phyloP scores from a whole-genome alignment of 2,329 filamentous ascomycete species.

The Mariannaea sp. region DNA sequence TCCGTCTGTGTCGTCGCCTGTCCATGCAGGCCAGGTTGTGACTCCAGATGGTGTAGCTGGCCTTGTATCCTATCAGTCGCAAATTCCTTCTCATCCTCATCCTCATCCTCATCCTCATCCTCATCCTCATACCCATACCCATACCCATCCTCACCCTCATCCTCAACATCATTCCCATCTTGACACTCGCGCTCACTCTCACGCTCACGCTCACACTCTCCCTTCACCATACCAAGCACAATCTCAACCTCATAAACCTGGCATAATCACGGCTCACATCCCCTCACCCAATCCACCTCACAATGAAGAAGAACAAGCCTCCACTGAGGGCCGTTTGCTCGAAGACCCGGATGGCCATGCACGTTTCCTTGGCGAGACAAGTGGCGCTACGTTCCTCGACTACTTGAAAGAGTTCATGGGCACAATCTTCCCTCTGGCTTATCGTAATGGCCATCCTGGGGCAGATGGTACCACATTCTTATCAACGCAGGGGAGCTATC shows the following conservation, averaged over 20 bases:
- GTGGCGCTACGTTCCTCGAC: conserved; percentile 56
- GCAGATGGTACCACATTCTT: conserved; percentile 44
- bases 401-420: conserved; percentile 54
- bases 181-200: no score
- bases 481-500: conserved; percentile 50
- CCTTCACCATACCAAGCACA: conserved; percentile 6
- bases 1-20: neutral
- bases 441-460: conserved; percentile 29
- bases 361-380: conserved; percentile 55
- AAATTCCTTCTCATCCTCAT: conserved; percentile 9
- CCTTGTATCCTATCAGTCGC: neutral
- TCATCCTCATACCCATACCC: no score
- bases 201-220: no score
- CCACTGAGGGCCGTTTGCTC: conserved; percentile 48
- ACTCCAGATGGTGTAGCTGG: neutral
- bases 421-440: conserved; percentile 44
- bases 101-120: conserved; percentile 8
- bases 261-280: conserved; percentile 3
- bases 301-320: conserved; percentile 32
- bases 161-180: neutral
- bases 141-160: conserved; percentile 13
- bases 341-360: conserved; percentile 50
- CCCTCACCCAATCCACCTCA: conserved; percentile 22
- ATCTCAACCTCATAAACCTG: no score
- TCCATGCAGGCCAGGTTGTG: neutral